Evolutionary conservation across 495 filamentous ascomycete species (phyloP).

Genomic region (Polyplosphaeria fusca): DNA sequence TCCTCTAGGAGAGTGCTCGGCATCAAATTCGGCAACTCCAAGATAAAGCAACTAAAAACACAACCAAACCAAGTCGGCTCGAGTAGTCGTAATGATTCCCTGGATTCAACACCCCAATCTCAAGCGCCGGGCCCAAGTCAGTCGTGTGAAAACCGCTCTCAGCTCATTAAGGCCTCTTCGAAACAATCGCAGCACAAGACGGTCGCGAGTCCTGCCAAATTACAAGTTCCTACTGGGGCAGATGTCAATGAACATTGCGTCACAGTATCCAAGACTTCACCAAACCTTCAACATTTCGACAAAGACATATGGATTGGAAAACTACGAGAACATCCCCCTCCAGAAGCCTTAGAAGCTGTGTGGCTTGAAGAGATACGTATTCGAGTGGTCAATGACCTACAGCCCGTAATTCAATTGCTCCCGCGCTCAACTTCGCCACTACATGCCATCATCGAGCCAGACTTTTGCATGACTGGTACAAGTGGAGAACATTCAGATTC

Average conservation of each 20-base stretch:
- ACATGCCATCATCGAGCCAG: not conserved
- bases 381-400: not conserved
- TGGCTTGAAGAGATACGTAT: not conserved
- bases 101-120: too few species aligned
- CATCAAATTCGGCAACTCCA: too few species aligned
- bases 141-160: not conserved
- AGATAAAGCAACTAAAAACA: too few species aligned
- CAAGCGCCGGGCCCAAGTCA: not conserved
- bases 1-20: too few species aligned
- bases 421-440: not conserved
- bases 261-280: not conserved
- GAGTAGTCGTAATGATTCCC: too few species aligned
- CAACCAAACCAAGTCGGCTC: too few species aligned
- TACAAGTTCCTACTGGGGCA: not conserved
- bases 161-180: too few species aligned
- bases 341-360: not conserved
- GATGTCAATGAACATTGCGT: not conserved
- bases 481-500: not conserved
- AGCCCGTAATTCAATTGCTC: not conserved
- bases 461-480: conserved; percentile 2
- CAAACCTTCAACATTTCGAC: not conserved
- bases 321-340: not conserved
- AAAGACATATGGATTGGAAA: not conserved
- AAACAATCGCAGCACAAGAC: too few species aligned
- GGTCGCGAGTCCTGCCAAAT: too few species aligned